phyloP scores from a whole-genome alignment of 2,329 filamentous ascomycete species.

The Juglanconis sp. region DNA sequence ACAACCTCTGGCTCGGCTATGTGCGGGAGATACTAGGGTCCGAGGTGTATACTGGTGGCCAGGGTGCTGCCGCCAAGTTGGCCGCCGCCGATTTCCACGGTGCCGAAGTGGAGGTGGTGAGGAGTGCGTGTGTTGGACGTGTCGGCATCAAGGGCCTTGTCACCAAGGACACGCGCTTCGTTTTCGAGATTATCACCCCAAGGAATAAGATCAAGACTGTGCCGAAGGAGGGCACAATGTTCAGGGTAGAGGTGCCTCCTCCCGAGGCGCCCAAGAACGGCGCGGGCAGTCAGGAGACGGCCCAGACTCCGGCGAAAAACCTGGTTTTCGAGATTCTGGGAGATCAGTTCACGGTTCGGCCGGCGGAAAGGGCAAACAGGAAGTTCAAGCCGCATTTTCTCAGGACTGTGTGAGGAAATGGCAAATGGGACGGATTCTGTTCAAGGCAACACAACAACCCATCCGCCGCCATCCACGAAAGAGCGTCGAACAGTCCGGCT shows the following conservation, averaged over 20 bases:
- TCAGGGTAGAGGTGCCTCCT: constrained; percentile 68
- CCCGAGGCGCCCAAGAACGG: constrained; percentile 23
- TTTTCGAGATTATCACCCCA: constrained; percentile 78
- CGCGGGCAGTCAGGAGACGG: constrained; percentile 20
- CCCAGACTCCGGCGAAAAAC: constrained; percentile 16
- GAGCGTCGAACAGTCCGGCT: no score
- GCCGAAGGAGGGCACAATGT: constrained; percentile 87
- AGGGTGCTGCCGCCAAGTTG: constrained; percentile 67
- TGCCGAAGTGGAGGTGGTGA: constrained; percentile 75
- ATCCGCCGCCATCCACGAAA: no score
- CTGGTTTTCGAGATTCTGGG: constrained; percentile 83
- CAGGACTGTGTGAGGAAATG: constrained; percentile 59
- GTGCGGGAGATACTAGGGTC: constrained; percentile 75
- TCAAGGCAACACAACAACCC: not conserved
- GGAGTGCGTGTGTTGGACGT: constrained; percentile 74
- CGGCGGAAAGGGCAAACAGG: constrained; percentile 80
- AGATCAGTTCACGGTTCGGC: constrained; percentile 78
- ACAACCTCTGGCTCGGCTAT: constrained; percentile 80
- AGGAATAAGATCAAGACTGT: constrained; percentile 70
- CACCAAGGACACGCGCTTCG: constrained; percentile 80
- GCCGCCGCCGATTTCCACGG: constrained; percentile 89
- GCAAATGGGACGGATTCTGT: not conserved
- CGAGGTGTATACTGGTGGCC: constrained; percentile 53
- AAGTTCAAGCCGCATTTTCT: constrained; percentile 89
- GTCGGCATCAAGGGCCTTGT: constrained; percentile 86